Evolutionary conservation across 2,329 filamentous ascomycete genomes (phyloP).

Genomic region (Dactylellina leptospora): DNA sequence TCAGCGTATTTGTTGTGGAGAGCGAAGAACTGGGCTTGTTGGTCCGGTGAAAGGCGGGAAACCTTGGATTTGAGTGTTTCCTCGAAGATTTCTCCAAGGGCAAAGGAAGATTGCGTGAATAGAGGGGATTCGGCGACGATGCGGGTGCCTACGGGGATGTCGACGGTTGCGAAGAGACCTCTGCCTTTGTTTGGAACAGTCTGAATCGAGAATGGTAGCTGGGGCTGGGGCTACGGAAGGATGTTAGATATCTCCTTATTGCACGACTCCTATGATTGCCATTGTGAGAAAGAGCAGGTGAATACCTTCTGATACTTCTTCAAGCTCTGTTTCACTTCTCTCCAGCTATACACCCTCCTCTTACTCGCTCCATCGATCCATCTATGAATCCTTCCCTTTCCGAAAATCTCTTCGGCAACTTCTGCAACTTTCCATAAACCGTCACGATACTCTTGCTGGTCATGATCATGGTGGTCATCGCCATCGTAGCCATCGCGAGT

Average conservation of each 20-base stretch:
- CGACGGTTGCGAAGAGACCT: conserved; percentile 60
- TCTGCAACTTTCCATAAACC: conserved; percentile 10
- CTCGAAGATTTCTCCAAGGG: background rate
- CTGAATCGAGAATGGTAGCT: conserved; percentile 35
- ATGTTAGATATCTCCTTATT: conserved; percentile 10
- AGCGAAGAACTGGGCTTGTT: conserved; percentile 26
- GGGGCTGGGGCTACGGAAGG: background rate
- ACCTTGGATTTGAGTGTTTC: conserved; percentile 16
- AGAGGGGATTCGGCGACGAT: conserved; percentile 61
- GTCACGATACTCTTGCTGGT: background rate
- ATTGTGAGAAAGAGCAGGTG: background rate
- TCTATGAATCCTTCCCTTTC: conserved; percentile 13
- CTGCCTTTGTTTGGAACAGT: conserved; percentile 60
- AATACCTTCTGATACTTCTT: conserved; percentile 8
- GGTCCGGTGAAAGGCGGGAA: background rate
- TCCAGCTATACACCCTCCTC: background rate
- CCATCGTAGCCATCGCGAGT: background rate
- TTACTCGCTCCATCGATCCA: conserved; percentile 8
- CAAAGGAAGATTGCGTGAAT: conserved; percentile 57
- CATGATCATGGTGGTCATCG: background rate
- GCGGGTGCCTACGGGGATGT: conserved; percentile 61
- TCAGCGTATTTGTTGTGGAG: conserved; percentile 59
- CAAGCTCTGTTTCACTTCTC: background rate
- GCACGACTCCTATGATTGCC: background rate
- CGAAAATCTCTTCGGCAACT: conserved; percentile 1